phyloP scores from a whole-genome alignment of 306 rosid genomes.

The Psophocarpus tetragonolobus region DNA sequence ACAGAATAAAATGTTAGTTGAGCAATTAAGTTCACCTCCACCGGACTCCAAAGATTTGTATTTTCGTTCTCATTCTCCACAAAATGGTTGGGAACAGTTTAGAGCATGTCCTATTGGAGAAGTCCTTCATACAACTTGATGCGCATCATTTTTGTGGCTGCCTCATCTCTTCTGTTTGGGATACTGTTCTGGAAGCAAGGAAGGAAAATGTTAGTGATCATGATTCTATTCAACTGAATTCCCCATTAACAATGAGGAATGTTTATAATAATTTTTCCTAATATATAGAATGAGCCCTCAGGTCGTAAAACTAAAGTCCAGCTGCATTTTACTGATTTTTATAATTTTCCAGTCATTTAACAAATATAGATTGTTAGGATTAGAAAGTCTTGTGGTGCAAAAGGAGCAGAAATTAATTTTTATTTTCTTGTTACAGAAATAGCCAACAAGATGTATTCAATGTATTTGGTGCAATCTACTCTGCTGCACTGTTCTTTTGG shows the following conservation, averaged over 20 bases:
- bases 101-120: constrained; percentile 78
- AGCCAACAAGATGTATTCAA: constrained; percentile 58
- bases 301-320: not conserved
- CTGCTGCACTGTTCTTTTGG: constrained; percentile 52
- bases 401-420: not conserved
- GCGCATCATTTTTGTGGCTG: constrained; percentile 44
- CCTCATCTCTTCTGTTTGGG: constrained; percentile 55
- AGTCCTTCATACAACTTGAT: constrained; percentile 64
- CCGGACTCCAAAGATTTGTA: constrained; percentile 53
- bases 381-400: not conserved
- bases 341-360: not conserved
- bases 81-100: constrained; percentile 60
- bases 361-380: not conserved
- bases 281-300: not conserved
- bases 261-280: not conserved
- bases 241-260: not conserved
- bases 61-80: constrained; percentile 57
- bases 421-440: constrained; percentile 35
- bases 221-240: not conserved
- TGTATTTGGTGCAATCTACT: constrained; percentile 55
- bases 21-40: constrained; percentile 55
- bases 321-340: not conserved
- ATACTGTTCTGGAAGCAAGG: constrained; percentile 64
- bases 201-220: constrained; percentile 44
- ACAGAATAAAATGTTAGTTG: constrained; percentile 52